These are phyloP conservation scores for Isochrysis galbana DNA, from an alignment of 78 protist species.

Conservation along the genomic window DNA sequence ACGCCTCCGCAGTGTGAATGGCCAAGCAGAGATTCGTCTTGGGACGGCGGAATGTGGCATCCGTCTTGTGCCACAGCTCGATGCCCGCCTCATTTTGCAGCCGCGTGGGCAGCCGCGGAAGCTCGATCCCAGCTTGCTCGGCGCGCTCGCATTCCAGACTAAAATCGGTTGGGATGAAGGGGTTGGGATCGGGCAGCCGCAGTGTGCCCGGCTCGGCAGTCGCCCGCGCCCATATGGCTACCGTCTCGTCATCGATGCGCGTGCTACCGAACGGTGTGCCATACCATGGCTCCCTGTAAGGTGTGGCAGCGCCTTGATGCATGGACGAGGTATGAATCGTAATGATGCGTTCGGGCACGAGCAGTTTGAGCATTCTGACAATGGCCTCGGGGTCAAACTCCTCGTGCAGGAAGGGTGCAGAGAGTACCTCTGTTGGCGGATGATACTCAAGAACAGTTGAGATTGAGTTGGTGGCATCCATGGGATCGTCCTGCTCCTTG, in stretches of 20 bases:
- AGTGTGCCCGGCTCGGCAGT: not conserved
- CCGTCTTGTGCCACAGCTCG: conserved; percentile 25
- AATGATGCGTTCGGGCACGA: not conserved
- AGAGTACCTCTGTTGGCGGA: not conserved
- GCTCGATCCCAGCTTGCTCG: not conserved
- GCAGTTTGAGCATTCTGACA: not conserved
- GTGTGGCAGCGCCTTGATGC: not conserved
- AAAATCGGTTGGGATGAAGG: conserved; percentile 49
- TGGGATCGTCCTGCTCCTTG: not conserved
- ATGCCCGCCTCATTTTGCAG: not conserved
- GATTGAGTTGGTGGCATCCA: not conserved
- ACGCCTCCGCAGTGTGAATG: not conserved
- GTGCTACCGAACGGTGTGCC: not conserved
- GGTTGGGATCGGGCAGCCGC: conserved; percentile 38
- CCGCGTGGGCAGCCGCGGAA: not conserved
- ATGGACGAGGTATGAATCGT: not conserved
- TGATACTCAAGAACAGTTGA: not conserved
- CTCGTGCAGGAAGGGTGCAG: not conserved
- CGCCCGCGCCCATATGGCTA: not conserved
- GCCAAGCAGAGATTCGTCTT: not conserved
- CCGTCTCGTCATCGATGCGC: not conserved
- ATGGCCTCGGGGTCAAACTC: not conserved
- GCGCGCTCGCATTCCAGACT: not conserved
- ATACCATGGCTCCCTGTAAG: not conserved
- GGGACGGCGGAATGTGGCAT: conserved; percentile 5